A percentile compares a stretch with the other conserved stretches of the same genome.
Evolutionary conservation across 805 yeast species (phyloP).

Genomic region (Blastobotrys americana): DNA sequence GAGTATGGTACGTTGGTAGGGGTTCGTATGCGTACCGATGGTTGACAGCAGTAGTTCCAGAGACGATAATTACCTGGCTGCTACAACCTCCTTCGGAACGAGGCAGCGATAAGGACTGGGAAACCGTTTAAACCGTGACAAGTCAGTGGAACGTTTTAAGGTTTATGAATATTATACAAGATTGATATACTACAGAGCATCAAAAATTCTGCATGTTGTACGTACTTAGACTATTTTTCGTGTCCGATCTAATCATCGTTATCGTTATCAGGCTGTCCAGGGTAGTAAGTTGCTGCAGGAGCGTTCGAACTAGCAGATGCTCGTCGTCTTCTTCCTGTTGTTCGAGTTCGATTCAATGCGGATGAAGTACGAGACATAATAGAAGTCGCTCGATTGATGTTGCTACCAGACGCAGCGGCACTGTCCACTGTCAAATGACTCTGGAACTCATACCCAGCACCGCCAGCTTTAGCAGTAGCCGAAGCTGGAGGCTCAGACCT

Average conservation of each 20-base stretch:
- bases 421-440: slow-evolving; percentile 1
- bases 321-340: slow-evolving; percentile 3
- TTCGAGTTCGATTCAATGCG: background rate
- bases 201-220: too few relatives aligned
- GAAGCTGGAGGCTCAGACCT: background rate
- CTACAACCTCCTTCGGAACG: slow-evolving; percentile 26
- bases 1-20: slow-evolving; percentile 29
- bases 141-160: too few relatives aligned
- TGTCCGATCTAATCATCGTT: too few relatives aligned
- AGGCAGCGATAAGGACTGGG: slow-evolving; percentile 22
- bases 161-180: too few relatives aligned
- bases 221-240: too few relatives aligned
- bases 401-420: background rate
- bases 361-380: slow-evolving; percentile 2
- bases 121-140: too few relatives aligned
- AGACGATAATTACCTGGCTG: slow-evolving; percentile 31
- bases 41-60: slow-evolving; percentile 26
- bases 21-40: slow-evolving; percentile 29
- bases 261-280: background rate
- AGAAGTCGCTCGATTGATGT: background rate
- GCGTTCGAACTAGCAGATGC: background rate
- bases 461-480: background rate
- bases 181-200: too few relatives aligned
- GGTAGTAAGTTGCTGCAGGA: too few relatives aligned
- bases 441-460: background rate